These are phyloP conservation scores for Fusarium pseudocircinatum DNA, from an alignment of 2,329 filamentous ascomycete genomes.

Conservation along the genomic window DNA sequence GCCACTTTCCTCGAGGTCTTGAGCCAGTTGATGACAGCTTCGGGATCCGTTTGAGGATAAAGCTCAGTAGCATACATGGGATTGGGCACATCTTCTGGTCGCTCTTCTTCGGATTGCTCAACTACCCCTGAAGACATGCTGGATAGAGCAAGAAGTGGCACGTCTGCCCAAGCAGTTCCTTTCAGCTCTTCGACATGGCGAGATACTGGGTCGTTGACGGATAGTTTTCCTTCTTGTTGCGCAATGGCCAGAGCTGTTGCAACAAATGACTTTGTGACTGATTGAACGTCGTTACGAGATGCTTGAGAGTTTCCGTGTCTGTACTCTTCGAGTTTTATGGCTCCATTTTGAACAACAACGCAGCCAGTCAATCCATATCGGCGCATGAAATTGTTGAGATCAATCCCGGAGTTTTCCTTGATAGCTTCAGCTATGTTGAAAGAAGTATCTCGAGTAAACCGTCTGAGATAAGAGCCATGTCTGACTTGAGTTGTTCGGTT, in stretches of 20 bases:
- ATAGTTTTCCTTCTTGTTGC: conserved; percentile 22
- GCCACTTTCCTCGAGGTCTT: conserved; percentile 25
- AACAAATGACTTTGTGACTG: conserved; percentile 27
- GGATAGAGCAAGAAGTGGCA: conserved; percentile 22
- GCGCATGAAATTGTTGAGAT: conserved; percentile 16
- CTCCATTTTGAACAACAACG: conserved; percentile 11
- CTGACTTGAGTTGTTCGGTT: conserved; percentile 25
- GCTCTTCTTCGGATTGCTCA: conserved; percentile 21
- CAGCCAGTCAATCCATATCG: conserved; percentile 27
- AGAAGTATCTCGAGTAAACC: conserved; percentile 7
- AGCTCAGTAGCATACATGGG: conserved; percentile 34
- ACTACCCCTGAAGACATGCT: conserved; percentile 32
- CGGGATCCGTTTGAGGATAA: conserved; percentile 16
- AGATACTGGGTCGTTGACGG: conserved; percentile 21
- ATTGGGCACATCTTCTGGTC: conserved; percentile 19
- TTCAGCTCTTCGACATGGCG: conserved; percentile 19
- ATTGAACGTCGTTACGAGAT: conserved; percentile 27
- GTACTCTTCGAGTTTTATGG: conserved; percentile 23
- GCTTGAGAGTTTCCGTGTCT: conserved; percentile 24
- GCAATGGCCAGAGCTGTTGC: conserved; percentile 22
- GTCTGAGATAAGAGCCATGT: conserved; percentile 24
- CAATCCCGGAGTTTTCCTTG: background rate
- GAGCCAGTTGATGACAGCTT: conserved; percentile 25
- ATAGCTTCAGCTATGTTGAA: background rate
- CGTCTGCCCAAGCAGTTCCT: conserved; percentile 25